These are phyloP conservation scores for Epichloe sibirici DNA, from an alignment of 2,329 filamentous ascomycete genomes.

Conservation along the genomic window DNA sequence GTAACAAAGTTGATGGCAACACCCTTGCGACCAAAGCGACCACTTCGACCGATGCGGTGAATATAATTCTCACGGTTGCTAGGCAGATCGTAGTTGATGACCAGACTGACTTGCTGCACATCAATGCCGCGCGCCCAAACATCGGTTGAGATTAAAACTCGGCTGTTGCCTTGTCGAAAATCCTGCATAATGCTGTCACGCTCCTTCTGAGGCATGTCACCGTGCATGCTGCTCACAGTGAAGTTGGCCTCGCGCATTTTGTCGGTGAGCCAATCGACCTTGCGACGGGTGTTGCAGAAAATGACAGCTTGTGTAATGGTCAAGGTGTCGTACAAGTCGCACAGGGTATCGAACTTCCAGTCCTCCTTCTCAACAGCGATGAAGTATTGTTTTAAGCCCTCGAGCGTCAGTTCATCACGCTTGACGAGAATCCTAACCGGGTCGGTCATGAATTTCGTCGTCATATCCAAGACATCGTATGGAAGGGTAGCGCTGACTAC, in stretches of 20 bases:
- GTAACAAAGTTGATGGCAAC: conserved; percentile 99
- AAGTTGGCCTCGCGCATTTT: conserved; percentile 99
- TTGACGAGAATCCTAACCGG: conserved; percentile 94
- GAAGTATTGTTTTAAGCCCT: conserved; percentile 97
- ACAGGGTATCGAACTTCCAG: conserved; percentile 98
- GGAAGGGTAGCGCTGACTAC: conserved; percentile 93
- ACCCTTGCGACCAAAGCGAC: conserved; percentile 93
- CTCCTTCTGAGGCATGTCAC: conserved; percentile 97
- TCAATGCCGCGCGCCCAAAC: conserved; percentile 98
- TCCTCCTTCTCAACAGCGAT: conserved; percentile 99
- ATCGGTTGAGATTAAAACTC: conserved; percentile 93
- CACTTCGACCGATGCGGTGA: conserved; percentile 91
- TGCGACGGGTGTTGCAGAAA: conserved; percentile 97
- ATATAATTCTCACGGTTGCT: conserved; percentile 99
- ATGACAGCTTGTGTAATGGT: conserved; percentile 99
- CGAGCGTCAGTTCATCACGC: conserved; percentile 94
- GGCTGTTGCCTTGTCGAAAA: conserved; percentile 90
- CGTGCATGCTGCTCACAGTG: conserved; percentile 97
- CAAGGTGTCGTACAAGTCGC: conserved; percentile 95
- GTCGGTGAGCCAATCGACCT: conserved; percentile 98
- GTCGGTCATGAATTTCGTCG: conserved; percentile 99
- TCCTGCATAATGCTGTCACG: conserved; percentile 99
- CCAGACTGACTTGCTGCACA: conserved; percentile 93
- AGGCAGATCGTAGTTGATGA: conserved; percentile 98
- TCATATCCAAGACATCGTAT: conserved; percentile 98